Evolutionary conservation across 768 basidiomycete genomes (phyloP), one percentile per base, ranked within the genome.

Genomic region (Leucocoprinus leucothites): DNA sequence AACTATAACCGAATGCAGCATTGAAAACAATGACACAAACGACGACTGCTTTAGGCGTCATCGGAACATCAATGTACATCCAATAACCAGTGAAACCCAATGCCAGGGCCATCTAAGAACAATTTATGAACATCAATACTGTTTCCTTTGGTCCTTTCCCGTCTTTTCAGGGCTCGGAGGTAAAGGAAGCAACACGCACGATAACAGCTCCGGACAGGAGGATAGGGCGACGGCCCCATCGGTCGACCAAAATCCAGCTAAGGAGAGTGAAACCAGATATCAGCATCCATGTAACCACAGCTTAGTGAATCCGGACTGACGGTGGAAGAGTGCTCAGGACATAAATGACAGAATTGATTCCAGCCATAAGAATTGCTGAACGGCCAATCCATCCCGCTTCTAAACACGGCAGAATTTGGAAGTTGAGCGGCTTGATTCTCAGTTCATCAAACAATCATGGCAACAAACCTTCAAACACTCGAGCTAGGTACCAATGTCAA

Each of bases 341-440:
- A 60, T 93, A 93, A 57, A 93, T 86, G 51, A 90, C 75, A 6
- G 88, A 84, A 63, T 97, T 98, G 65, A 97, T 89, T 1, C 94
- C 95, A 11, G 94, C 92, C 95, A 98, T 98, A 22, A 98, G 76
- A 58, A 98, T 82, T 11, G 95, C 95, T 64, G 95, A 85, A 38
- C 95, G 81, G 13, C 95, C 95, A 51, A 94, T 79, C 94, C 94
- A 98, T 54, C 95, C 95, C 51, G 95, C 95, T 78, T 87, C 92
- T 94, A 66, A 28, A 40, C 28, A 57, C 24, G 45, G 21, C 19
- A 16, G 26, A 47, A 54, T 47, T 36, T 55, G 18, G 9, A 43
- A 16, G 42, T 31, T 46, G 64, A 54, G 65, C 49, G 34, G 22
- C 1, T 46, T 4, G 22, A 36, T 22, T 42, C 25, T 21, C 21